Conservation (phyloP, 139 green algal species). For the Chlamydomonas sphaeroides region DNA sequence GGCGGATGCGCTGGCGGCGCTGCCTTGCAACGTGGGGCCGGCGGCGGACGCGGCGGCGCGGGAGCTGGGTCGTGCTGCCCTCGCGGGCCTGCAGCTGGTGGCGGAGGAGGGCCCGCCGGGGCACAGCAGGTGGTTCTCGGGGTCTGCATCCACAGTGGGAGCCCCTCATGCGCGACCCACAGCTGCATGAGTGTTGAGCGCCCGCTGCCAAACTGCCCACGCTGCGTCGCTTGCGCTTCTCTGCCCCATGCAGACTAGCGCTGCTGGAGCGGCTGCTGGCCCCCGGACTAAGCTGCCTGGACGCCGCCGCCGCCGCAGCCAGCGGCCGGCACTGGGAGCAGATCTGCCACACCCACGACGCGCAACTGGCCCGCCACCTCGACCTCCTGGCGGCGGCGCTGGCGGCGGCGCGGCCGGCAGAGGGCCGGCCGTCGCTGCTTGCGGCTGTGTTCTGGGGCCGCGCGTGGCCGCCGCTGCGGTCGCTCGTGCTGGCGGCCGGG, state of each 20-base stretch:
- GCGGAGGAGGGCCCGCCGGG: neutral
- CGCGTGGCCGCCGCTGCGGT: slow-evolving; percentile 1
- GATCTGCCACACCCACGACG: neutral
- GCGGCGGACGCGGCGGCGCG: neutral
- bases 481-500: neutral
- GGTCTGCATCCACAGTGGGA: neutral
- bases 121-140: neutral
- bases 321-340: neutral
- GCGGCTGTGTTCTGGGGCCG: neutral
- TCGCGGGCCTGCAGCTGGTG: slow-evolving; percentile 4
- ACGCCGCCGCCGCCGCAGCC: neutral
- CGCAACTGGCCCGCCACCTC: neutral
- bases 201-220: no score
- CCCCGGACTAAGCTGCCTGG: neutral
- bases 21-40: neutral
- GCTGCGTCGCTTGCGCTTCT: neutral
- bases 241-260: neutral
- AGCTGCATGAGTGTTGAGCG: neutral
- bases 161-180: no score
- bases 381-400: neutral
- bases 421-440: neutral
- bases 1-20: no score
- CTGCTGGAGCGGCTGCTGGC: slow-evolving; percentile 25
- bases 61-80: slow-evolving; percentile 1
- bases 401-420: neutral